Conservation (phyloP, 2,329 filamentous ascomycete species). For the Thelonectria discophora region DNA sequence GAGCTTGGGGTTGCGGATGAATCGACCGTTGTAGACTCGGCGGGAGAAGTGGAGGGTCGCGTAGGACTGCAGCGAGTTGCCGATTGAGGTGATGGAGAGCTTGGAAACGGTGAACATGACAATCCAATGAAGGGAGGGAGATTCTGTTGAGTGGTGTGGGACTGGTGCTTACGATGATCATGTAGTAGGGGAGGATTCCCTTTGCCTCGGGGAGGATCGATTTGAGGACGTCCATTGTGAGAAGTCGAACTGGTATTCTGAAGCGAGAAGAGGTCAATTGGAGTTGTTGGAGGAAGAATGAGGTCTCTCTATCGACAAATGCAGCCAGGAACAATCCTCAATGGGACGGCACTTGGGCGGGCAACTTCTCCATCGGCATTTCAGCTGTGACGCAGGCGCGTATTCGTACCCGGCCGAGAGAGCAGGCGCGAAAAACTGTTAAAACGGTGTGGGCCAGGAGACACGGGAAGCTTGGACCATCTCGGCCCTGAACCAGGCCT, state of each 20-base stretch:
- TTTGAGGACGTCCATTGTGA: conserved; percentile 56
- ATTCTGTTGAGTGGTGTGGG: conserved; percentile 13
- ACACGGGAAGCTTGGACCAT: conserved; percentile 40
- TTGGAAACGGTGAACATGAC: conserved; percentile 49
- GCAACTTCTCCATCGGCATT: conserved; percentile 5
- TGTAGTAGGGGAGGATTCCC: conserved; percentile 67
- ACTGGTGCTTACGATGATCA: conserved; percentile 59
- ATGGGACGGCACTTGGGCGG: neutral
- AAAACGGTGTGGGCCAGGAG: too few species aligned
- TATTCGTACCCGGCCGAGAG: conserved; percentile 21
- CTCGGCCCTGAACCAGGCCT: neutral
- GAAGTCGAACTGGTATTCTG: neutral
- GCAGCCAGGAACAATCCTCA: neutral
- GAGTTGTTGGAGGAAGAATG: neutral
- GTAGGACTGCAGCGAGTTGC: conserved; percentile 88
- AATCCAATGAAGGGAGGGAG: neutral
- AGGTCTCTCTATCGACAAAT: neutral
- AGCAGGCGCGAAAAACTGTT: too few species aligned
- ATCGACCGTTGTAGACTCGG: conserved; percentile 82
- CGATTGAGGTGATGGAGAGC: conserved; percentile 84
- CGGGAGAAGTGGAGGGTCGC: conserved; percentile 80
- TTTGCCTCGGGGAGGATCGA: conserved; percentile 58
- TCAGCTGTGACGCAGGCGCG: conserved; percentile 15
- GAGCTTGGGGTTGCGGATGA: conserved; percentile 60
- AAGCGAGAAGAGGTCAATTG: conserved; percentile 11